These are phyloP conservation scores for Skeletonema grethae DNA, from an alignment of 108 stramenopile species.

Conservation along the genomic window DNA sequence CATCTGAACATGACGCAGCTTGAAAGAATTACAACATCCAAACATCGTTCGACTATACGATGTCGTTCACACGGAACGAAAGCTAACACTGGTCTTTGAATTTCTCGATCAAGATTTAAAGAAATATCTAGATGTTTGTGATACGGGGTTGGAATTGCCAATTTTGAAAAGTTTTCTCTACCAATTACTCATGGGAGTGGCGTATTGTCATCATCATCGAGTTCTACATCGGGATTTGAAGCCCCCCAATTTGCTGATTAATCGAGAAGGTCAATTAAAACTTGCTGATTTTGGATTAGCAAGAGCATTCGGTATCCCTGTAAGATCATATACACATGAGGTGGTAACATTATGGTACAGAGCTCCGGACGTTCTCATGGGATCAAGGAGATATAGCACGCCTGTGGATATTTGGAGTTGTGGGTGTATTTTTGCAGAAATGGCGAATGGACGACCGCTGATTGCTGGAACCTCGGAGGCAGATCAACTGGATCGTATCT, in stretches of 20 bases:
- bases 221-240: conserved; percentile 98
- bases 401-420: conserved; percentile 99
- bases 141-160: conserved; percentile 88
- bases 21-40: conserved; percentile 94
- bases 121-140: conserved; percentile 96
- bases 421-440: conserved; percentile 98
- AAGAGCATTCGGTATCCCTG: conserved; percentile 97
- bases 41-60: conserved; percentile 98
- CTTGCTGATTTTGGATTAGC: conserved; percentile 99
- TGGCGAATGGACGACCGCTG: conserved; percentile 93
- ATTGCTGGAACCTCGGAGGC: conserved; percentile 90
- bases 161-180: conserved; percentile 96
- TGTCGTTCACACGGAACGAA: conserved; percentile 97
- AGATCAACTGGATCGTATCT: conserved; percentile 94
- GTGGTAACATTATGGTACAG: conserved; percentile 99
- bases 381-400: conserved; percentile 94
- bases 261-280: conserved; percentile 96
- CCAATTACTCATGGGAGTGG: conserved; percentile 93
- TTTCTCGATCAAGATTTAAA: conserved; percentile 98
- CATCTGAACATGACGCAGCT: conserved; percentile 21
- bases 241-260: conserved; percentile 95
- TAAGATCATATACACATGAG: conserved; percentile 92
- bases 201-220: conserved; percentile 98
- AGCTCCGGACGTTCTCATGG: conserved; percentile 98
- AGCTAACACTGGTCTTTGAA: conserved; percentile 98